Percentiles rank a stretch among this genome's conserved stretches.
phyloP scores from a whole-genome alignment of 1,284 basidiomycete species.

The Rhodotorula sp. region DNA sequence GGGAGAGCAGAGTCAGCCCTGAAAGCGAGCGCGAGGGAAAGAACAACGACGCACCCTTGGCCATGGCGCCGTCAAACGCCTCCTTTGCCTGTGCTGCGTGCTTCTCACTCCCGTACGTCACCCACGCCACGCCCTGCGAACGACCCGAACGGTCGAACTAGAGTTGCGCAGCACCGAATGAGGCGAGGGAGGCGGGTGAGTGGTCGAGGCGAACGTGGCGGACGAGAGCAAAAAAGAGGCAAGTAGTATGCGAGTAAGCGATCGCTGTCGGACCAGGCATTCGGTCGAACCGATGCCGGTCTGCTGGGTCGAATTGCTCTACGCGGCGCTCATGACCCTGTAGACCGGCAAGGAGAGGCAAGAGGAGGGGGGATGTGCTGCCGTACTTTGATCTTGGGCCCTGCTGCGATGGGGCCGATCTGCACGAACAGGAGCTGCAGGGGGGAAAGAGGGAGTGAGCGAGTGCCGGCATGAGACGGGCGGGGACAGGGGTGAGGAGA shows the following conservation, averaged over 20 bases:
- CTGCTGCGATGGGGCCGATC: slow-evolving; percentile 85
- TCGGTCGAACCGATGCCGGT: neutral
- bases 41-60: slow-evolving; percentile 66
- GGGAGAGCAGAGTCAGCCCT: too few species aligned
- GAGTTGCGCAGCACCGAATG: slow-evolving; percentile 57
- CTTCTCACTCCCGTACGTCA: slow-evolving; percentile 74
- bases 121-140: slow-evolving; percentile 77
- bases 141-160: slow-evolving; percentile 95
- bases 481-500: neutral
- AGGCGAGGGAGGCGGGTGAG: slow-evolving; percentile 44
- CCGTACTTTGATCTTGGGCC: slow-evolving; percentile 87
- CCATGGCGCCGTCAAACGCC: slow-evolving; percentile 82
- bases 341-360: neutral
- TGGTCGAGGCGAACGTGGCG: neutral
- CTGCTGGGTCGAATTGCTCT: neutral
- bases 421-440: slow-evolving; percentile 82
- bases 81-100: slow-evolving; percentile 83
- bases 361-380: slow-evolving; percentile 1
- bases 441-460: neutral
- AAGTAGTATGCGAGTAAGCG: slow-evolving; percentile 23
- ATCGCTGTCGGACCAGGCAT: neutral
- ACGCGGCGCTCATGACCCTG: neutral
- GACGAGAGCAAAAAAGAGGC: slow-evolving; percentile 17
- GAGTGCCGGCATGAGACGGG: neutral
- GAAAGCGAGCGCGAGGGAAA: neutral